Base-by-base conservation (phyloP, 2,329 filamentous ascomycete genomes). In the Colletotrichum tabaci region DNA sequence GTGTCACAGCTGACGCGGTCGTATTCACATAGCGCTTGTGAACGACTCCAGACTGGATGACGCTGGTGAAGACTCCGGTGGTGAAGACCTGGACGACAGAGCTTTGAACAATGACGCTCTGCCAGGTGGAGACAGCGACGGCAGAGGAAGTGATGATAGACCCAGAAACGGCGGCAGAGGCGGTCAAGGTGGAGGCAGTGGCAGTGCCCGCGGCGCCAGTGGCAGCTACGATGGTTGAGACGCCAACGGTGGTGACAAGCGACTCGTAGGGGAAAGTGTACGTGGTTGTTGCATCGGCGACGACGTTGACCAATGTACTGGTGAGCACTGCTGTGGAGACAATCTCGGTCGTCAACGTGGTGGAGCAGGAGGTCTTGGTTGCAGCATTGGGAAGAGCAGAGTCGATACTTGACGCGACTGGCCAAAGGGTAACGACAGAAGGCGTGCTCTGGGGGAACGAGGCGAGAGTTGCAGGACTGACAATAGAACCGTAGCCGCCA, bases 281-380 rank as follows among this genome's bases (percentile, higher is more conserved):
- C 1, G 83, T 84, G 6, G 82, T 84, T 2, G 82, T 84, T 42
- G 77, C 75, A 53, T 81, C 80, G 2, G 77, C 75, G 35, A 84
- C 80, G 57, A 83, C 63, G 42, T 84, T 84, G 66, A 79, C 78
- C 80, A 82, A 83, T 23, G 81, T 84, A 60, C 78, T 80, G 9
- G 82, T 84, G 23, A 79, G 75, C 3, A 82, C 70, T 9, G 74
- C 74, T 2, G 75, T 55, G 58, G 42, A 47, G 2, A 21, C 52
- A 44, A 9, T 15, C 15, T 40, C 52, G 7, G 61, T 38, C 2
- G n/a, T 10, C 21, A 61, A 13, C 9, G 63, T 67, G 2, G 49
- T 67, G 4, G 67, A 49, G 44, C 67, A 71, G 26, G 56, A 71
- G 9, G 63, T 67, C 35, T 40, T 49, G 21, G 63, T 50, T 15